Evolutionary conservation across 805 yeast species (phyloP).

Genomic region (Huiozyma naganishii): DNA sequence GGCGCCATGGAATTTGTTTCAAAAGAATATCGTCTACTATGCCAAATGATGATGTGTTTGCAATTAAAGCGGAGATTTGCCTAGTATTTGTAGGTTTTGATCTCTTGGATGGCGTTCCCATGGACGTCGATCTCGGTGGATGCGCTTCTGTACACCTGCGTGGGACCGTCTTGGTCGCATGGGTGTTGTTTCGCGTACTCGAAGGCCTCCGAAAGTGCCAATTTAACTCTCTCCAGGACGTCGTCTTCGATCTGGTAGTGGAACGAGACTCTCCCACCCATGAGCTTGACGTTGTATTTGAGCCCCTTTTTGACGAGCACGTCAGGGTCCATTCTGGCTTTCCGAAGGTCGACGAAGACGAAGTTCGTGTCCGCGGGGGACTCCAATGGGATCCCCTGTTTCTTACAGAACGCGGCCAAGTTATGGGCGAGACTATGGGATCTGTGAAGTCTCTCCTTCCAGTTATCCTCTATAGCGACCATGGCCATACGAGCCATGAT

Average conservation of each 20-base stretch:
- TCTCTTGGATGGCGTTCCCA: conserved; percentile 23
- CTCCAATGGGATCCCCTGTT: conserved; percentile 46
- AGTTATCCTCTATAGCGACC: conserved; percentile 66
- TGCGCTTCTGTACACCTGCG: conserved; percentile 35
- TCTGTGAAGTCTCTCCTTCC: conserved; percentile 38
- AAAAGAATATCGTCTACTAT: conserved; percentile 10
- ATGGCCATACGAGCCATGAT: conserved; percentile 70
- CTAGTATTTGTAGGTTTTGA: conserved; percentile 26
- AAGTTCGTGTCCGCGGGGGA: conserved; percentile 80
- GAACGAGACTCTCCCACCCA: conserved; percentile 72
- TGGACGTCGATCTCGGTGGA: conserved; percentile 27
- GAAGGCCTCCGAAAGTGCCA: conserved; percentile 46
- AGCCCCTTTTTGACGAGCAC: conserved; percentile 43
- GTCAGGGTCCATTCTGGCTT: conserved; percentile 45
- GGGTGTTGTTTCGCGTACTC: conserved; percentile 46
- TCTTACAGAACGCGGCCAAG: conserved; percentile 42
- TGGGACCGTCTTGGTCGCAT: conserved; percentile 37
- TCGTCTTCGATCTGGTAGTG: conserved; percentile 55
- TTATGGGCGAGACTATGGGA: conserved; percentile 43
- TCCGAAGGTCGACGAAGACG: conserved; percentile 56
- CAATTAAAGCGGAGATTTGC: background rate
- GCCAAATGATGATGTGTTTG: conserved; percentile 9
- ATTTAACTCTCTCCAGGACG: conserved; percentile 46
- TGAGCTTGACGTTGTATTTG: conserved; percentile 50
- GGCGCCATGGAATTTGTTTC: background rate